phyloP scores from a whole-genome alignment of 2,329 filamentous ascomycete genomes.

The Fragosphaeria purpurea region DNA sequence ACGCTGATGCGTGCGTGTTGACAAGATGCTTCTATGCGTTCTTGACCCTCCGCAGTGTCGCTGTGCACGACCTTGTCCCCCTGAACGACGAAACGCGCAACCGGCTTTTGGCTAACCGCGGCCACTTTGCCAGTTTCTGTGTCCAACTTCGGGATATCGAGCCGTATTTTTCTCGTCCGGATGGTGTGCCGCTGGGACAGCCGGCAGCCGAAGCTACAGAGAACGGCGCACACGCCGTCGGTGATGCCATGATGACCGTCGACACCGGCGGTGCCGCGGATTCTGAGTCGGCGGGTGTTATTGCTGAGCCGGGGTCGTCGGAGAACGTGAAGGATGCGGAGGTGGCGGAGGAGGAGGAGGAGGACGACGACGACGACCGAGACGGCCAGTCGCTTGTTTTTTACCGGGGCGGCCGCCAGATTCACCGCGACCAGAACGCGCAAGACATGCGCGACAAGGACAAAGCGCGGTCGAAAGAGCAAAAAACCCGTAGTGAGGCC shows the following conservation, averaged over 20 bases:
- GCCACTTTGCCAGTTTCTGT: constrained; percentile 13
- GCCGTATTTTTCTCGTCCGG: constrained; percentile 8
- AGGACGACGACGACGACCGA: constrained; percentile 5
- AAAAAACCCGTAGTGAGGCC: constrained; percentile 40
- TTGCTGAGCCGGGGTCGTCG: too few species aligned
- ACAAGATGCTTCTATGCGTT: constrained; percentile 17
- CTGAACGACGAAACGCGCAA: constrained; percentile 1
- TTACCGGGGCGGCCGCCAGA: constrained; percentile 35
- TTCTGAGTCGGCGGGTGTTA: too few species aligned
- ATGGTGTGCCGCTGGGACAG: too few species aligned
- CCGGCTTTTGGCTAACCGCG: constrained; percentile 6
- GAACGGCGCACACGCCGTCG: too few species aligned
- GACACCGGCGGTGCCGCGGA: too few species aligned
- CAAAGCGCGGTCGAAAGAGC: constrained; percentile 39
- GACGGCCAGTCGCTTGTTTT: constrained; percentile 18
- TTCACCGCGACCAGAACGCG: constrained; percentile 38
- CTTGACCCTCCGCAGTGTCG: constrained; percentile 5
- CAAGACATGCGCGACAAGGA: constrained; percentile 47
- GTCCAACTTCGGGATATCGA: constrained; percentile 12
- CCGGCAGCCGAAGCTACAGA: neutral
- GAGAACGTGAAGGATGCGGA: too few species aligned
- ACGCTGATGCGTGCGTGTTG: constrained; percentile 8
- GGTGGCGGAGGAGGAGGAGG: neutral
- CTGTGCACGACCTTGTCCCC: constrained; percentile 1
- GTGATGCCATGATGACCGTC: too few species aligned